Percentiles rank a stretch among this genome's conserved stretches.
Conservation (phyloP, 345 rosid genomes). For the Raphanus sativus region DNA sequence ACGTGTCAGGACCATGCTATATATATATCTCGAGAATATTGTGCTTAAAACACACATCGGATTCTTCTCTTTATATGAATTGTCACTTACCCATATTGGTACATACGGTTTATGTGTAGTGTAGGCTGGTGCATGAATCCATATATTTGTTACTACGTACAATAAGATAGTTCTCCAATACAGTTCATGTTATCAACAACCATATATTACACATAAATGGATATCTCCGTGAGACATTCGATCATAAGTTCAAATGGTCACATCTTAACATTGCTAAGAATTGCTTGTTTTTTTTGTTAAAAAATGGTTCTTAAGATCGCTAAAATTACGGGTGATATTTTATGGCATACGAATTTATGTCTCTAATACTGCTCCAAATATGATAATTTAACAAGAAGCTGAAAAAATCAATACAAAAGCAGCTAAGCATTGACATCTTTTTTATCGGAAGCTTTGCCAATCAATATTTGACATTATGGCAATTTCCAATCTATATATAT, state of each 20-base stretch:
- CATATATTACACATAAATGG: background rate
- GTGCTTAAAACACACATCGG: conserved; percentile 22
- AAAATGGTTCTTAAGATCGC: background rate
- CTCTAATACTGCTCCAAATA: background rate
- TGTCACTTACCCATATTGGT: conserved; percentile 9
- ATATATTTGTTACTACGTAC: background rate
- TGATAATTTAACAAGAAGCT: background rate
- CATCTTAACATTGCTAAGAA: too few relatives aligned
- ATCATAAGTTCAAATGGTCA: too few relatives aligned
- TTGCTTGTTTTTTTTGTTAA: background rate
- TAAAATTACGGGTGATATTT: background rate
- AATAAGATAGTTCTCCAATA: background rate
- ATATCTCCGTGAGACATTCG: background rate
- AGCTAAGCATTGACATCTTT: conserved; percentile 3
- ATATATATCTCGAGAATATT: conserved; percentile 14
- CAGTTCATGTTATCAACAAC: background rate
- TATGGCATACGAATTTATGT: background rate
- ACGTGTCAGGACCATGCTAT: conserved; percentile 18
- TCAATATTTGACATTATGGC: conserved; percentile 18
- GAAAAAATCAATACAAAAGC: background rate
- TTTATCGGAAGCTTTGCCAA: conserved; percentile 12
- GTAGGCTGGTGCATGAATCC: conserved; percentile 20
- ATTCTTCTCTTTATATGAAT: conserved; percentile 12
- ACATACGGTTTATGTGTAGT: background rate
- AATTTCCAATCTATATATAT: conserved; percentile 16